Percentiles rank a stretch among this genome's conserved stretches.
phyloP scores from a whole-genome alignment of 192 early-diverging fungal species.

The Rhizophagus sp. region DNA sequence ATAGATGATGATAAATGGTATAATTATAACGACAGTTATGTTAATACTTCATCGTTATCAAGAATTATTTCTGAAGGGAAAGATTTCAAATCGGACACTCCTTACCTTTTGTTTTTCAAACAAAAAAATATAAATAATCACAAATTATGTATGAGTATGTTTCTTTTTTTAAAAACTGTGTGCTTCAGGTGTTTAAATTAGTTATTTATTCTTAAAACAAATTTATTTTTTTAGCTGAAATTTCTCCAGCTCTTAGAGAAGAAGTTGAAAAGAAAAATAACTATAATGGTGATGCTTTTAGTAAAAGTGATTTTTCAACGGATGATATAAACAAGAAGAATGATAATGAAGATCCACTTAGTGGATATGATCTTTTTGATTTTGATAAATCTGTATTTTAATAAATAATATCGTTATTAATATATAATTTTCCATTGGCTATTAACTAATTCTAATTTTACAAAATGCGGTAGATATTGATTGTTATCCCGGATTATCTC shows the following conservation, averaged over 20 bases:
- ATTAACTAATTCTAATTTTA: not conserved
- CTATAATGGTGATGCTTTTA: too few species aligned
- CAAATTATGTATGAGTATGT: not conserved
- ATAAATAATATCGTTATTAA: not conserved
- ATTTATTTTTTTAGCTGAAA: not conserved
- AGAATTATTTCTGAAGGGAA: conserved; percentile 22
- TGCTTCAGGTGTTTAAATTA: too few species aligned
- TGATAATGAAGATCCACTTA: not conserved
- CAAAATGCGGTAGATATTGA: too few species aligned
- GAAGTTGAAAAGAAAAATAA: not conserved
- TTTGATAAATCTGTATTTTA: not conserved
- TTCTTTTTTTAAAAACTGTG: not conserved
- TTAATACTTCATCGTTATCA: conserved; percentile 34
- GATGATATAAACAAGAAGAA: not conserved
- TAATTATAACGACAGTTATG: conserved; percentile 41
- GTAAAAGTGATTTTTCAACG: not conserved
- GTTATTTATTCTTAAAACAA: too few species aligned
- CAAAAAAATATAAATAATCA: not conserved
- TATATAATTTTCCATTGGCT: not conserved
- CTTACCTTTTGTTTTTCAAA: conserved; percentile 49
- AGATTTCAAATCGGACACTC: conserved; percentile 42
- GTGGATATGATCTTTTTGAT: not conserved
- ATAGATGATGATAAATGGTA: conserved; percentile 31
- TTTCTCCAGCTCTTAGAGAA: not conserved
- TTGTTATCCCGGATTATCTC: too few species aligned